Conservation (phyloP, 2,329 filamentous ascomycete species). For the Curvularia lunata region DNA sequence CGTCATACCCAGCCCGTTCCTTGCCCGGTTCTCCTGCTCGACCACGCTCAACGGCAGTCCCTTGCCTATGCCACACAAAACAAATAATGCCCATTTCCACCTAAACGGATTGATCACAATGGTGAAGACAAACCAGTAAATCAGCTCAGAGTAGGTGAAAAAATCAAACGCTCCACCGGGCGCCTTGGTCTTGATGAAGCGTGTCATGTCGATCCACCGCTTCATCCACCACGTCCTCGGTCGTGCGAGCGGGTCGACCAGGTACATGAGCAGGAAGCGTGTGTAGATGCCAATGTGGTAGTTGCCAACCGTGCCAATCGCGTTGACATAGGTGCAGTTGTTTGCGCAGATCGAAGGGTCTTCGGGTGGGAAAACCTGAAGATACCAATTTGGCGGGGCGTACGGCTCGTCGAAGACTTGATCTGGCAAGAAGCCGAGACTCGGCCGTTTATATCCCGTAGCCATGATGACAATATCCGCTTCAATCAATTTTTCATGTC, state of each 20-base stretch:
- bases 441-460: slow-evolving; percentile 79
- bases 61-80: slow-evolving; percentile 76
- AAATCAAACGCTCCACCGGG: slow-evolving; percentile 81
- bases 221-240: slow-evolving; percentile 78
- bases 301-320: slow-evolving; percentile 82
- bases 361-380: slow-evolving; percentile 80
- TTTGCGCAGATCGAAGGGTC: slow-evolving; percentile 78
- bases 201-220: slow-evolving; percentile 85
- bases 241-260: slow-evolving; percentile 76
- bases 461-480: slow-evolving; percentile 83
- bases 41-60: slow-evolving; percentile 71
- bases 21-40: slow-evolving; percentile 66
- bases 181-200: slow-evolving; percentile 69
- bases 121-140: slow-evolving; percentile 86
- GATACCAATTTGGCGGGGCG: slow-evolving; percentile 82
- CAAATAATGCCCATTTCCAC: slow-evolving; percentile 89
- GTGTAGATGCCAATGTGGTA: slow-evolving; percentile 93
- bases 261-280: slow-evolving; percentile 83
- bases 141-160: slow-evolving; percentile 83
- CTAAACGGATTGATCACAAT: slow-evolving; percentile 82
- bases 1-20: slow-evolving; percentile 59
- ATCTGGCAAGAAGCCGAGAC: slow-evolving; percentile 73
- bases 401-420: slow-evolving; percentile 78
- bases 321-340: slow-evolving; percentile 83
- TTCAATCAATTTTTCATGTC: slow-evolving; percentile 67